Conservation (phyloP, 2,329 filamentous ascomycete species). For the Aspergillus proliferans region DNA sequence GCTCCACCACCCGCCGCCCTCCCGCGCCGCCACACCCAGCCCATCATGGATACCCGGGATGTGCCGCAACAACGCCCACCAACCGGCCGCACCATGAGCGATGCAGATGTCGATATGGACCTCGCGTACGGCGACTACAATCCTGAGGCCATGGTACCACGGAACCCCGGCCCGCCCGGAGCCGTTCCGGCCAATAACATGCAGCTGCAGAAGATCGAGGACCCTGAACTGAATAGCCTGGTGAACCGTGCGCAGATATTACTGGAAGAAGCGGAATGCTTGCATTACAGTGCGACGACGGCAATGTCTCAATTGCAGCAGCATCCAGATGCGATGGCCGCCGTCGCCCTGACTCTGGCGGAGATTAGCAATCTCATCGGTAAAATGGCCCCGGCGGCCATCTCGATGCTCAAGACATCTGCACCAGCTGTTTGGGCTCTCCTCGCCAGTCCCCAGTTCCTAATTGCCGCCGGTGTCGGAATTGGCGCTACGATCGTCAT, state of each 20-base stretch:
- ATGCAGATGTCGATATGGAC: slow-evolving; percentile 68
- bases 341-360: slow-evolving; percentile 84
- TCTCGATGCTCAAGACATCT: slow-evolving; percentile 68
- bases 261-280: slow-evolving; percentile 79
- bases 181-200: slow-evolving; percentile 4
- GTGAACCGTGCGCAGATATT: slow-evolving; percentile 69
- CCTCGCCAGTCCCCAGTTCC: slow-evolving; percentile 83
- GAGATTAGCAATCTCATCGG: slow-evolving; percentile 77
- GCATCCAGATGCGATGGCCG: slow-evolving; percentile 86
- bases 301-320: slow-evolving; percentile 76
- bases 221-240: slow-evolving; percentile 59
- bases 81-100: slow-evolving; percentile 25
- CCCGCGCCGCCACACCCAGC: slow-evolving; percentile 33
- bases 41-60: slow-evolving; percentile 25
- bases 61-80: slow-evolving; percentile 14
- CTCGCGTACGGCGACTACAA: slow-evolving; percentile 82
- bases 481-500: slow-evolving; percentile 93
- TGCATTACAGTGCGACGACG: slow-evolving; percentile 74
- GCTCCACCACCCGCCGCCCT: too few species aligned
- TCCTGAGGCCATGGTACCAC: slow-evolving; percentile 49
- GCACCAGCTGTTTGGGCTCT: slow-evolving; percentile 83
- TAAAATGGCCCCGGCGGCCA: slow-evolving; percentile 77
- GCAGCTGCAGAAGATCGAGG: slow-evolving; percentile 38
- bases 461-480: slow-evolving; percentile 83
- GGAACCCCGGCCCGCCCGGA: slow-evolving; percentile 35